Evolutionary conservation across 371 early-diverging fungal species (phyloP).

Genomic region (Apophysomyces variabilis): DNA sequence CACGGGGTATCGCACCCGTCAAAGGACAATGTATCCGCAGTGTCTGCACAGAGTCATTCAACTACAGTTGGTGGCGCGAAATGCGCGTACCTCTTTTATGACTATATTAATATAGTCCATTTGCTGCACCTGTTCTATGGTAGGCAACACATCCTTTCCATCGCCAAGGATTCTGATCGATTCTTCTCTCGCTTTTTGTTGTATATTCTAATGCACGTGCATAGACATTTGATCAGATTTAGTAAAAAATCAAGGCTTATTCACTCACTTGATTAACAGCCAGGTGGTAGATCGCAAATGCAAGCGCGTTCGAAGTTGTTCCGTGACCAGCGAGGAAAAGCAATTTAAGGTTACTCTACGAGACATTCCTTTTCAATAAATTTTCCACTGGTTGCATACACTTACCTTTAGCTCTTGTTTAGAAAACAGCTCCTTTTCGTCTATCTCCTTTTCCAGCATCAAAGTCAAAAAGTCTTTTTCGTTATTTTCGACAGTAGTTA

Average conservation of each 20-base stretch:
- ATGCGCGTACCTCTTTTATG: slow-evolving; percentile 26
- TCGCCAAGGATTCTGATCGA: slow-evolving; percentile 58
- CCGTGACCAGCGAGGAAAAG: slow-evolving; percentile 23
- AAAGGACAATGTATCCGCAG: slow-evolving; percentile 16
- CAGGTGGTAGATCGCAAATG: slow-evolving; percentile 40
- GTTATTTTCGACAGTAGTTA: slow-evolving; percentile 31
- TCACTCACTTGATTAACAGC: slow-evolving; percentile 39
- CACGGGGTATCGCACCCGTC: slow-evolving; percentile 14
- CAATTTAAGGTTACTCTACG: slow-evolving; percentile 55
- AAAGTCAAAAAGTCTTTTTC: slow-evolving; percentile 50
- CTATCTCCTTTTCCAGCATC: slow-evolving; percentile 41
- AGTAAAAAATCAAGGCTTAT: background rate
- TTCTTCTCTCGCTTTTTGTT: slow-evolving; percentile 54
- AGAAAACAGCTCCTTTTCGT: slow-evolving; percentile 20
- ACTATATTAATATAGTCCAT: slow-evolving; percentile 21
- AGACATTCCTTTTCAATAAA: background rate
- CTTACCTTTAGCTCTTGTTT: slow-evolving; percentile 26
- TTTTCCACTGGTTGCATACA: background rate
- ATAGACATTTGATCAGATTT: background rate
- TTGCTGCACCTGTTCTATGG: slow-evolving; percentile 17
- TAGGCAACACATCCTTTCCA: slow-evolving; percentile 42
- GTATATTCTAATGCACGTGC: slow-evolving; percentile 36
- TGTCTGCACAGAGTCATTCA: background rate
- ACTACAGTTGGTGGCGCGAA: background rate
- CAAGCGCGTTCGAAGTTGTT: slow-evolving; percentile 31